These are phyloP conservation scores for Tuber indicum DNA, from an alignment of 495 filamentous ascomycete species.

Conservation along the genomic window DNA sequence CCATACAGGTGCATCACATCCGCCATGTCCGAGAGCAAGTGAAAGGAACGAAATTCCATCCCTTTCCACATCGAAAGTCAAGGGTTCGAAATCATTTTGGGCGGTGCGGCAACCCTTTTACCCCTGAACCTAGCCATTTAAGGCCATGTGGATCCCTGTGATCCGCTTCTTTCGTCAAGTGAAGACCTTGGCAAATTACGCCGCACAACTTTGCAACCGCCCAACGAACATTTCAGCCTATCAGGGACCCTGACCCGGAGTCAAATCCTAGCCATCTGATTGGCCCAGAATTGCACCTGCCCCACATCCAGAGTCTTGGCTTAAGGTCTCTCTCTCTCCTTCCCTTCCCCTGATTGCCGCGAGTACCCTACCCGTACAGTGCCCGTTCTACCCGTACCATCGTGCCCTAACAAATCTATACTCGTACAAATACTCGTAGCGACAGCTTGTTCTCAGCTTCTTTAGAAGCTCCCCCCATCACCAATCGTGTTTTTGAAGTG, in stretches of 20 bases:
- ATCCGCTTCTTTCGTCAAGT: background rate
- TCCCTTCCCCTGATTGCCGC: background rate
- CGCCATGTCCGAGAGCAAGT: background rate
- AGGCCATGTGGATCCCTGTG: slow-evolving; percentile 7
- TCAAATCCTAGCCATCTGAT: too few species aligned
- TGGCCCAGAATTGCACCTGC: too few species aligned
- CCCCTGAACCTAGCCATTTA: slow-evolving; percentile 31
- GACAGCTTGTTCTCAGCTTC: background rate
- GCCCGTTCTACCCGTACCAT: background rate
- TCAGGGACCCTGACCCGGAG: background rate
- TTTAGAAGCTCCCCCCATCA: background rate
- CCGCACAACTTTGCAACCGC: background rate
- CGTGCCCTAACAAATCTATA: background rate
- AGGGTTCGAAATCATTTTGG: background rate
- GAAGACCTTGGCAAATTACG: background rate
- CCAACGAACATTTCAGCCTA: background rate
- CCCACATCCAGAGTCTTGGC: too few species aligned
- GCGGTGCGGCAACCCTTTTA: background rate
- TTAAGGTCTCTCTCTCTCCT: background rate
- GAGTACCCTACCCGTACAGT: too few species aligned
- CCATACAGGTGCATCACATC: background rate
- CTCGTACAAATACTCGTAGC: background rate
- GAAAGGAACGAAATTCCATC: background rate
- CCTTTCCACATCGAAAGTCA: background rate
- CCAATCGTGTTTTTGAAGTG: too few species aligned